These are phyloP conservation scores for Byssochlamys sp. DNA, from an alignment of 2,329 filamentous ascomycete genomes.

Conservation along the genomic window DNA sequence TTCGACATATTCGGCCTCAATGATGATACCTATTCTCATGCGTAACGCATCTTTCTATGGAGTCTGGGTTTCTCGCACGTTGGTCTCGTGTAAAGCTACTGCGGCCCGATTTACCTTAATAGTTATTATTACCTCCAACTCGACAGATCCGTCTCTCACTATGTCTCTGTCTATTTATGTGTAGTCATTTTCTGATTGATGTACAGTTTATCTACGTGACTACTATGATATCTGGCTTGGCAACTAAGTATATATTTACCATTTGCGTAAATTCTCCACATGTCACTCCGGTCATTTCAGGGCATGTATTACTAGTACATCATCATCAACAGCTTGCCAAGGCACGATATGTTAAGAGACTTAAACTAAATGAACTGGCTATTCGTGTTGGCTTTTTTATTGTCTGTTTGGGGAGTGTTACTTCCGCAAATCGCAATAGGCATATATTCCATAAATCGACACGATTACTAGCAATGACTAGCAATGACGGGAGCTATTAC, in stretches of 20 bases:
- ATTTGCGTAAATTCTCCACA: neutral
- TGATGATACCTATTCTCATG: neutral
- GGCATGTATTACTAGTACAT: neutral
- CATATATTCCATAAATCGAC: no score
- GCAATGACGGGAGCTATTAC: no score
- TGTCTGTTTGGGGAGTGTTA: no score
- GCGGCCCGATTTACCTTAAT: neutral
- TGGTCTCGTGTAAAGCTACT: neutral
- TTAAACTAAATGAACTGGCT: no score
- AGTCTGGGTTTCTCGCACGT: neutral
- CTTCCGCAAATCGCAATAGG: no score
- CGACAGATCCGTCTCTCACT: neutral
- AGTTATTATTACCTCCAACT: neutral
- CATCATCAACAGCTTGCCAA: no score
- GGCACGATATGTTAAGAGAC: no score
- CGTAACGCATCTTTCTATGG: neutral
- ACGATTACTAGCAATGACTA: no score
- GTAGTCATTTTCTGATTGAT: neutral
- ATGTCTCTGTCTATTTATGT: neutral
- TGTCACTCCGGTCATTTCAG: neutral
- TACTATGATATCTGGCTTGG: neutral
- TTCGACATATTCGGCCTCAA: neutral
- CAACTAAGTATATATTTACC: neutral
- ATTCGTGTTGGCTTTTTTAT: no score
- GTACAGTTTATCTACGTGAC: neutral